Evolutionary conservation across 2,329 filamentous ascomycete species (phyloP), one percentile per base, ranked within the genome.

Genomic region (Fusarium clavum): DNA sequence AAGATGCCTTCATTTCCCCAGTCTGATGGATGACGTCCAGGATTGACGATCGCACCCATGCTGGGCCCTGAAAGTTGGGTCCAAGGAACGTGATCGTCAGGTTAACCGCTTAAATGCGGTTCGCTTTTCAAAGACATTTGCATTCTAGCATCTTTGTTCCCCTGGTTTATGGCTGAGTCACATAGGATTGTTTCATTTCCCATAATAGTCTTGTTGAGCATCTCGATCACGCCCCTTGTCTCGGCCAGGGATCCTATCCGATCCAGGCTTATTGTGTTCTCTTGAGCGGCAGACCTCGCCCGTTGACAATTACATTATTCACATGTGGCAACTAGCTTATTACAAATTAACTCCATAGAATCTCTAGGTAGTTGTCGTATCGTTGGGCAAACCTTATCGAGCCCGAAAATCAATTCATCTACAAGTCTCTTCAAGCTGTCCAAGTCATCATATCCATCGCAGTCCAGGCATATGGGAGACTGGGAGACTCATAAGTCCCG

Each of bases 41-140:
- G 7, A 57, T 38, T 30, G 46, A 25, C 40, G 44, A 69, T 64
- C 47, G 8, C 24, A 11, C 34, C 34, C 10, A 16, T 56, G 13
- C 40, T 13, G 41, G 38, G 18, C 52, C 22, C 8, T 34, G 25
- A 32, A 18, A 48, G 48, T 60, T 68, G 41, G 44, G 14, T 44
- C 38, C n/a, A 40, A 64, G 67, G 51, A 71, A 64, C 67, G 58
- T 24, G 67, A 71, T 70, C 63, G 47, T 55, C 58, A 46, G 54
- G 52, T 53, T 55, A 32, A 57, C 61, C 29, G 16, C 49, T 53
- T 53, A 45, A 41, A 44, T 56, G 27, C 20, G 18, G 22, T 56
- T 16, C 24, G 6, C 13, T 38, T 54, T 38, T 32, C 27, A 18
- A 38, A 64, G 38, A 43, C 25, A 41, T 44, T 54, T 57, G 51